Evolutionary conservation across 2,329 filamentous ascomycete species (phyloP), one percentile per base, ranked within the genome.

Genomic region (Botryotinia narcissicola): DNA sequence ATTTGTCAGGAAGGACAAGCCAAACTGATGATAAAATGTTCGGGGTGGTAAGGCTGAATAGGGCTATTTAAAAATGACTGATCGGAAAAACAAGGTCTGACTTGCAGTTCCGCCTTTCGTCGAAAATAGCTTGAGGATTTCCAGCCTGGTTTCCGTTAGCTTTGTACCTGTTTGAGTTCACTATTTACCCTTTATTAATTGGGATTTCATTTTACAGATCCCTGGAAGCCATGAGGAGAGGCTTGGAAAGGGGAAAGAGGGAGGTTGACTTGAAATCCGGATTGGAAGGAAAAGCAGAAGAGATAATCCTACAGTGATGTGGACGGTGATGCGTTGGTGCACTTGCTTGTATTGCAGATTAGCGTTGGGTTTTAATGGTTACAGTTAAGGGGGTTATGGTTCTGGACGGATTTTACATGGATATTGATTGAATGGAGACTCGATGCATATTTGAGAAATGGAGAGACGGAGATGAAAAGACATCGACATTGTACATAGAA

Each of bases 401-500:
- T 44, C 57, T 32, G 66, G 48, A 57, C 40, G 66, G 66, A 59
- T 42, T 68, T 51, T 42, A 59, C 66, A 57, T 69, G 66, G 66
- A 69, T 59, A 69, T 42, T 69, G 66, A 69, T 69, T 69, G 48
- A 57, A 57, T 69, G 48, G 25, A 12, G 37, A 59, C 48, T 57
- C 18, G 64, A 68, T 54, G 66, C 66, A 69, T 69, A 44, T 69
- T 69, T 69, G 48, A 57, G 66, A 69, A 57, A 16, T 69, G 48
- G 66, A 40, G 35, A 51, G 35, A 68, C 18, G 66, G 48, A 69
- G 48, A 32, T 29, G 66, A 37, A 57, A 57, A 68, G 48, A 68
- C 66, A 57, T 57, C 29, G 66, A 69, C 66, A 29, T 42, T 72
- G 61, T 72, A 67, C 61, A 72, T 72, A 72, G 20, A 66, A 54